phyloP scores from a whole-genome alignment of 345 rosid species.

The Lepidium didymum region DNA sequence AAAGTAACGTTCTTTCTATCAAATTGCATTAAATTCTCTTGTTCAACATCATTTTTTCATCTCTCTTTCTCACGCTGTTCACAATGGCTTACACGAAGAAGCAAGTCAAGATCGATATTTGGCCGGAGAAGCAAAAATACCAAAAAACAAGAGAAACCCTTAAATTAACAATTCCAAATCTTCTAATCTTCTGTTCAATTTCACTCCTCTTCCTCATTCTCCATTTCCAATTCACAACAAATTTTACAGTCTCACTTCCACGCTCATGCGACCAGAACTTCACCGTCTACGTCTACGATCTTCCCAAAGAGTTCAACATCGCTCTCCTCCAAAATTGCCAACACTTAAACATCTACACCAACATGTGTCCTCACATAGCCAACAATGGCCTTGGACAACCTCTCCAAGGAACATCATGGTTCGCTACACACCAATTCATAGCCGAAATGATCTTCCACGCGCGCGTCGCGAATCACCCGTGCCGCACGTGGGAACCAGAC shows the following conservation, averaged over 20 bases:
- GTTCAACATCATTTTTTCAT: neutral
- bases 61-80: neutral
- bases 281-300: slow-evolving; percentile 41
- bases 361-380: slow-evolving; percentile 46
- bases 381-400: slow-evolving; percentile 51
- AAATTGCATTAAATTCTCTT: neutral
- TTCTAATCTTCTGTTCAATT: slow-evolving; percentile 10
- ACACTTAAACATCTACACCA: slow-evolving; percentile 33
- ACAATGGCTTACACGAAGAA: slow-evolving; percentile 22
- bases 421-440: slow-evolving; percentile 46
- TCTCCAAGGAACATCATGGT: slow-evolving; percentile 7
- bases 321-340: slow-evolving; percentile 33
- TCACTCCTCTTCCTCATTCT: neutral
- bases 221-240: neutral
- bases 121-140: slow-evolving; percentile 19
- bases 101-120: slow-evolving; percentile 4
- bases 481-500: slow-evolving; percentile 46
- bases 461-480: slow-evolving; percentile 39
- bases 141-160: slow-evolving; percentile 4
- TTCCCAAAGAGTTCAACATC: slow-evolving; percentile 42
- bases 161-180: neutral
- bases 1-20: neutral
- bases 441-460: slow-evolving; percentile 47
- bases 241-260: neutral
- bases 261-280: slow-evolving; percentile 14